Evolutionary conservation across 768 basidiomycete genomes (phyloP).

Genomic region (Russula dissimulans): DNA sequence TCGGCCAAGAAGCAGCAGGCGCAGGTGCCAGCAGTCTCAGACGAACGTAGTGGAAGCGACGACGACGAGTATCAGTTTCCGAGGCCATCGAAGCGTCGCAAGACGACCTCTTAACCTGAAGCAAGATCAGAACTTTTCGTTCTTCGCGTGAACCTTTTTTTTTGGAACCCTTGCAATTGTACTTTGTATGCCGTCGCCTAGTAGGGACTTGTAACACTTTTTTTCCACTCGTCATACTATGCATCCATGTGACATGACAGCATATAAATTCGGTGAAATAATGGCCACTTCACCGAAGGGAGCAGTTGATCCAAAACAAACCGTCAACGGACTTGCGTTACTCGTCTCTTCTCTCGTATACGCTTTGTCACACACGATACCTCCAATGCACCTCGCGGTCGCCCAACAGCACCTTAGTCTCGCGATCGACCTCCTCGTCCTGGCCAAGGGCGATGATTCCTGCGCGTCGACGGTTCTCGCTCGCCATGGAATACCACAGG

Average conservation of each 20-base stretch:
- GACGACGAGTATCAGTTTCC: constrained; percentile 44
- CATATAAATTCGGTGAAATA: neutral
- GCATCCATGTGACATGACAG: neutral
- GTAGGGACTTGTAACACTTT: neutral
- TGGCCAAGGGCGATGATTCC: constrained; percentile 16
- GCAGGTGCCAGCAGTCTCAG: constrained; percentile 33
- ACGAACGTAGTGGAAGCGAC: constrained; percentile 40
- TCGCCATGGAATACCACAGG: constrained; percentile 40
- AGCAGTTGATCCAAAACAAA: neutral
- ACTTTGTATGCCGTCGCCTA: neutral
- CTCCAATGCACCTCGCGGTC: constrained; percentile 24
- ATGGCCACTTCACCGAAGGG: neutral
- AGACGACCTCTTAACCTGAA: neutral
- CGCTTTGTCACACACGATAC: constrained; percentile 5
- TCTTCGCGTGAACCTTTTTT: neutral
- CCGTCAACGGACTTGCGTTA: neutral
- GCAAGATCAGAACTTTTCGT: neutral
- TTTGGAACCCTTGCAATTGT: neutral
- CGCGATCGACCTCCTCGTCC: constrained; percentile 16
- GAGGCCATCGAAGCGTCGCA: constrained; percentile 23
- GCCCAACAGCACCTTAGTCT: constrained; percentile 22
- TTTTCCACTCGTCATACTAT: neutral
- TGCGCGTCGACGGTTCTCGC: constrained; percentile 42
- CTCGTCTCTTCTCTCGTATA: neutral
- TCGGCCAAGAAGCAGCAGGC: constrained; percentile 38